Conservation (phyloP, 1,284 basidiomycete species). For the Fomitopsis pinicola region DNA sequence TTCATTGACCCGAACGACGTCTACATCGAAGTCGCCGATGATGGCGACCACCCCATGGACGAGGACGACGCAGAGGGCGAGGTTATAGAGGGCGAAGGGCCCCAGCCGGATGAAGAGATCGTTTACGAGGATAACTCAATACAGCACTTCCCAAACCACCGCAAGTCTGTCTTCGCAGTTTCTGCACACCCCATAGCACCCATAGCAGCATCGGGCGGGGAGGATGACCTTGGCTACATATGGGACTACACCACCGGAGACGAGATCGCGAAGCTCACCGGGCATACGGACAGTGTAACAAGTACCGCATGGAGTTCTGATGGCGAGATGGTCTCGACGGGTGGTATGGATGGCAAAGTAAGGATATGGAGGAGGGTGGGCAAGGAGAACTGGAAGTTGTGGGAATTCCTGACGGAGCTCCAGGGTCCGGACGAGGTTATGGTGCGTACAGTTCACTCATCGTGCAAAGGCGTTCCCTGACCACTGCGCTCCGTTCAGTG, state of each 20-base stretch:
- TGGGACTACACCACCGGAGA: constrained; percentile 88
- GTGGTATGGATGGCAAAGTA: constrained; percentile 96
- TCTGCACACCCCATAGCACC: constrained; percentile 84
- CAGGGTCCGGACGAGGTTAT: constrained; percentile 95
- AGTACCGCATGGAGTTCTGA: constrained; percentile 79
- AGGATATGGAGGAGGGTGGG: constrained; percentile 86
- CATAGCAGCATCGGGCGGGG: constrained; percentile 88
- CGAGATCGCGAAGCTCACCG: constrained; percentile 79
- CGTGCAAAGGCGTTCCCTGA: not conserved
- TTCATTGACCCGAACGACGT: constrained; percentile 64
- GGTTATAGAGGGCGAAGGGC: constrained; percentile 19
- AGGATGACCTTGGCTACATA: constrained; percentile 93
- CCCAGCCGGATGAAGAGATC: constrained; percentile 31
- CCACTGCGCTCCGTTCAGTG: constrained; percentile 49
- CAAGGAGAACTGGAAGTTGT: constrained; percentile 68
- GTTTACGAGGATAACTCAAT: constrained; percentile 60
- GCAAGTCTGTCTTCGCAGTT: constrained; percentile 82
- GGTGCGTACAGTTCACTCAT: constrained; percentile 44
- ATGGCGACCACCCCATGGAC: constrained; percentile 72
- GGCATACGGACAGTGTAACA: constrained; percentile 91
- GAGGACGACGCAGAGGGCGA: constrained; percentile 60
- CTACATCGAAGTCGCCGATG: constrained; percentile 59
- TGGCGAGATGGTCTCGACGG: constrained; percentile 91
- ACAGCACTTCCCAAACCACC: constrained; percentile 61
- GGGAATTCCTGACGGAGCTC: constrained; percentile 92